Percentiles rank a stretch among this genome's conserved stretches.
phyloP scores from a whole-genome alignment of 75 land plant genomes.

The Pseudotsuga menziesii region DNA sequence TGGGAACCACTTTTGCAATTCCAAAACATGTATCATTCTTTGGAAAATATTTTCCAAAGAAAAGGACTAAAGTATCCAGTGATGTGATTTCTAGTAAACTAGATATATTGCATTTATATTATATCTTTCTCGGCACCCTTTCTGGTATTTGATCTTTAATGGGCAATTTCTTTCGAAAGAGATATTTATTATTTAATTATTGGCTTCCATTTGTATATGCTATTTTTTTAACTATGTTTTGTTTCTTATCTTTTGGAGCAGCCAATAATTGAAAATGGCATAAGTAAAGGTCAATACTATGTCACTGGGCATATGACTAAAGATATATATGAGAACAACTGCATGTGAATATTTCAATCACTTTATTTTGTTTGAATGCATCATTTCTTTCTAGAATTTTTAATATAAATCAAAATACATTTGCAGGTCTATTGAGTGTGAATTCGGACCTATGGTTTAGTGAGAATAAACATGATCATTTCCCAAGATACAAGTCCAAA shows the following conservation, averaged over 20 bases:
- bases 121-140: too few species aligned
- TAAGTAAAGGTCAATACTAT: constrained; percentile 36
- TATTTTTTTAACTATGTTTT: constrained; percentile 2
- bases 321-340: constrained; percentile 32
- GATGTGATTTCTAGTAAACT: too few species aligned
- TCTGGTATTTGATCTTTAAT: not conserved
- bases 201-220: not conserved
- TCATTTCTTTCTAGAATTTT: not conserved
- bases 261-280: constrained; percentile 35
- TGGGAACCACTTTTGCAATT: too few species aligned
- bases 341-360: constrained; percentile 22
- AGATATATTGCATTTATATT: too few species aligned
- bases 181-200: not conserved
- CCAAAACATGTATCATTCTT: too few species aligned
- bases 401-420: not conserved
- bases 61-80: too few species aligned
- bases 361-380: not conserved
- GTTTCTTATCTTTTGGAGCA: constrained; percentile 10
- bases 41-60: too few species aligned
- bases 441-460: too few species aligned
- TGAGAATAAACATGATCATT: too few species aligned
- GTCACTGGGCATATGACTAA: constrained; percentile 37
- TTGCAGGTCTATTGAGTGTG: not conserved
- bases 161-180: not conserved
- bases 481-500: too few species aligned